Percentiles rank a stretch among this genome's conserved stretches.
These are phyloP conservation scores for Fusarium nurragi DNA, from an alignment of 2,329 filamentous ascomycete genomes.

Conservation along the genomic window DNA sequence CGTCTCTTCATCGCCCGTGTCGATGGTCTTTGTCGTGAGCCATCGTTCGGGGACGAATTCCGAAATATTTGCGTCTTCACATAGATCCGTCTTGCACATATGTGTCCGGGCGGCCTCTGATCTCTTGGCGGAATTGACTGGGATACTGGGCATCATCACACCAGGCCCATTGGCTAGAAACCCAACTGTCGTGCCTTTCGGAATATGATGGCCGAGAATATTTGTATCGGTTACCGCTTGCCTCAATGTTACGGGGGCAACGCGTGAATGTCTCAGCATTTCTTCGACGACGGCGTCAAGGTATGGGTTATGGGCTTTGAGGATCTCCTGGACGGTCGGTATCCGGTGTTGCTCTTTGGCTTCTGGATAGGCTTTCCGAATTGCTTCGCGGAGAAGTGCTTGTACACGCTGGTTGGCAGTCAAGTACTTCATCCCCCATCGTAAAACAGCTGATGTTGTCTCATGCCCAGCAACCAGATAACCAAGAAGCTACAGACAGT, in stretches of 20 bases:
- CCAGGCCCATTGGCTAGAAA: conserved; percentile 43
- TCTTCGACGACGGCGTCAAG: conserved; percentile 53
- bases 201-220: conserved; percentile 47
- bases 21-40: conserved; percentile 37
- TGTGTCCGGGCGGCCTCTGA: conserved; percentile 6
- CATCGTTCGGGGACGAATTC: conserved; percentile 51
- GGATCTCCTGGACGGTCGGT: conserved; percentile 46
- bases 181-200: conserved; percentile 48
- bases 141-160: conserved; percentile 35
- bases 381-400: conserved; percentile 39
- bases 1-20: background rate
- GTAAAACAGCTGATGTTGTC: conserved; percentile 35
- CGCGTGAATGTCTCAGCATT: conserved; percentile 44
- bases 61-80: conserved; percentile 39
- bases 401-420: conserved; percentile 42
- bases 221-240: conserved; percentile 46
- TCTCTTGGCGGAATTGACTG: conserved; percentile 22
- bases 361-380: conserved; percentile 24
- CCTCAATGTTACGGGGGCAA: conserved; percentile 43
- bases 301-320: conserved; percentile 44
- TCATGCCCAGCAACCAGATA: conserved; percentile 44
- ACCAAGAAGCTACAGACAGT: conserved; percentile 29
- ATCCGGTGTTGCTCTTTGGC: conserved; percentile 32
- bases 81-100: conserved; percentile 10
- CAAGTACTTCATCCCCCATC: conserved; percentile 41